Conservation (phyloP, 257 asterid genomes). For the Nyctanthes arbortristis region DNA sequence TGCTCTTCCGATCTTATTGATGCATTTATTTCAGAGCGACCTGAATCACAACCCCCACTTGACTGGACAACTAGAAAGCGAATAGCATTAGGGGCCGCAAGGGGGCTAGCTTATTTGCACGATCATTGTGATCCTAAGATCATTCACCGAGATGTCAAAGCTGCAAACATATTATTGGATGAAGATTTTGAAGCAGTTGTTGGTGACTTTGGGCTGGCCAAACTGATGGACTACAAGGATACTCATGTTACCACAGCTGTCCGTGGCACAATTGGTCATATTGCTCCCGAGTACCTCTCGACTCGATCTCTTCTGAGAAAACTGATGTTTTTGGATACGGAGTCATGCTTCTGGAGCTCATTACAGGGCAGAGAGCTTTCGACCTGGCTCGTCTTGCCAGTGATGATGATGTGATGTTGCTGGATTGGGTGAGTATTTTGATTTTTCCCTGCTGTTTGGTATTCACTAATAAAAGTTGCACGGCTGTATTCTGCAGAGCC, state of each 20-base stretch:
- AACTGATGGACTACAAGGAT: slow-evolving; percentile 63
- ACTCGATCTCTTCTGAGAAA: slow-evolving; percentile 55
- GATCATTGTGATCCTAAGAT: slow-evolving; percentile 70
- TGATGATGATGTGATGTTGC: slow-evolving; percentile 45
- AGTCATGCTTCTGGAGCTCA: slow-evolving; percentile 54
- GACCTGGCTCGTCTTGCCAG: slow-evolving; percentile 47
- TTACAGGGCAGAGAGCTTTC: slow-evolving; percentile 49
- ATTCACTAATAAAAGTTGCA: too few species aligned
- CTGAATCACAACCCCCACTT: slow-evolving; percentile 37
- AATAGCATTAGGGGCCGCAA: slow-evolving; percentile 61
- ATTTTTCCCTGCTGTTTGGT: neutral
- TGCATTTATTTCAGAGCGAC: slow-evolving; percentile 24
- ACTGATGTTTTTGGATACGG: slow-evolving; percentile 55
- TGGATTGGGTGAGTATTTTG: slow-evolving; percentile 41
- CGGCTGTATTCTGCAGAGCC: too few species aligned
- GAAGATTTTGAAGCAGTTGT: slow-evolving; percentile 69
- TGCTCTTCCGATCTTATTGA: slow-evolving; percentile 5
- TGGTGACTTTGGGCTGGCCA: slow-evolving; percentile 71
- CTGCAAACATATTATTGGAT: slow-evolving; percentile 65
- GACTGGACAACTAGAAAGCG: slow-evolving; percentile 55
- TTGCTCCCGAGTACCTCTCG: slow-evolving; percentile 66
- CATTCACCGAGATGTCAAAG: slow-evolving; percentile 70
- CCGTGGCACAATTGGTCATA: slow-evolving; percentile 74
- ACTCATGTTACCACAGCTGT: slow-evolving; percentile 71
- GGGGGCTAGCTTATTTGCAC: slow-evolving; percentile 67